These are phyloP conservation scores for Euphorbia tirucalli DNA, from an alignment of 345 rosid genomes.

Conservation along the genomic window DNA sequence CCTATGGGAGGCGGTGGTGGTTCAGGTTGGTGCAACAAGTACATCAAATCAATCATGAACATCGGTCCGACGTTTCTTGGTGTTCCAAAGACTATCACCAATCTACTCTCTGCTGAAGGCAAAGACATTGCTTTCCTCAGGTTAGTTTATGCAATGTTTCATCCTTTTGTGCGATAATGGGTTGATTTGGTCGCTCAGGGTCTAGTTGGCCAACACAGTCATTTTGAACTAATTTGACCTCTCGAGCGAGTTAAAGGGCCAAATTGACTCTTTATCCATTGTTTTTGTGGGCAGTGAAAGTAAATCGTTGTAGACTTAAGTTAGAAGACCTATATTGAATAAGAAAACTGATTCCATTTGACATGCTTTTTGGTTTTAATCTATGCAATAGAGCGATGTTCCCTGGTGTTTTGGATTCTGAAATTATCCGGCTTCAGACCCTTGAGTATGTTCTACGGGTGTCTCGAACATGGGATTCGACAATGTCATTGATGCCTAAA, in stretches of 20 bases:
- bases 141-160: conserved; percentile 35
- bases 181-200: too few species aligned
- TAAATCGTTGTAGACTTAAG: too few species aligned
- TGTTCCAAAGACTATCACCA: conserved; percentile 59
- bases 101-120: conserved; percentile 55
- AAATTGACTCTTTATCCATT: too few species aligned
- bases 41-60: conserved; percentile 66
- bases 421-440: conserved; percentile 54
- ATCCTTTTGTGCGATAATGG: neutral
- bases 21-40: conserved; percentile 61
- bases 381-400: conserved; percentile 48
- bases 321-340: too few species aligned
- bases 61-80: conserved; percentile 68
- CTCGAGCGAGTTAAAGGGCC: too few species aligned
- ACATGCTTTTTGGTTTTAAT: conserved; percentile 13
- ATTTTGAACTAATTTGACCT: too few species aligned
- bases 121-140: conserved; percentile 55
- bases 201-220: too few species aligned
- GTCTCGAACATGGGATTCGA: conserved; percentile 73
- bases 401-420: conserved; percentile 48
- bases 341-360: conserved; percentile 6
- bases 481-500: conserved; percentile 61
- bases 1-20: conserved; percentile 64
- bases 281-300: too few species aligned
- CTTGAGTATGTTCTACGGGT: conserved; percentile 55